These are phyloP conservation scores for Penicillium sp. DNA, from an alignment of 2,329 filamentous ascomycete species.

Conservation along the genomic window DNA sequence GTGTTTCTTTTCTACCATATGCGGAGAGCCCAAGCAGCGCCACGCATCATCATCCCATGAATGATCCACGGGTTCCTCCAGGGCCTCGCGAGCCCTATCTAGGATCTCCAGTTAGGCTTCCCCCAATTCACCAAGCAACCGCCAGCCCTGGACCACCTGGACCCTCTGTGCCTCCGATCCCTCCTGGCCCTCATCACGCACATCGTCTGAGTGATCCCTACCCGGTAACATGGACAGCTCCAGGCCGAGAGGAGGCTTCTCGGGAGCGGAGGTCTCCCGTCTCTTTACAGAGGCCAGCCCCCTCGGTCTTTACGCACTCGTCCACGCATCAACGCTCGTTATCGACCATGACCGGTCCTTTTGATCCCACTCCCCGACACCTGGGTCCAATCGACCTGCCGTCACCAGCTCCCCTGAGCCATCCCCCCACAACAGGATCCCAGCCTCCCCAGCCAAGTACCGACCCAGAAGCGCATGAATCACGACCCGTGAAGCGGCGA, in stretches of 20 bases:
- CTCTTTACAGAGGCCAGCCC: slow-evolving; percentile 23
- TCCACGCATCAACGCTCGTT: slow-evolving; percentile 28
- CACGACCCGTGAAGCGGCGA: slow-evolving; percentile 35
- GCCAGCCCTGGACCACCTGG: slow-evolving; percentile 19
- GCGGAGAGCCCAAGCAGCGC: slow-evolving; percentile 24
- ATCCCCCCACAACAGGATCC: slow-evolving; percentile 13
- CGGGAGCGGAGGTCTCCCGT: slow-evolving; percentile 24
- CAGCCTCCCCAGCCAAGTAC: slow-evolving; percentile 17
- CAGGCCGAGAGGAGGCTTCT: slow-evolving; percentile 22
- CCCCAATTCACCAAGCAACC: slow-evolving; percentile 38
- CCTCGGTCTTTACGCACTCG: slow-evolving; percentile 28
- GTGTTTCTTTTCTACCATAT: slow-evolving; percentile 29
- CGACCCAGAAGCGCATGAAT: slow-evolving; percentile 23
- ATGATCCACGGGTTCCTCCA: slow-evolving; percentile 23
- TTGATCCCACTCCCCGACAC: slow-evolving; percentile 25
- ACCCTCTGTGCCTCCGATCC: not conserved
- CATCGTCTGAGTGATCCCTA: slow-evolving; percentile 38
- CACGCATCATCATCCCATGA: slow-evolving; percentile 29
- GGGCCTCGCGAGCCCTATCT: slow-evolving; percentile 31
- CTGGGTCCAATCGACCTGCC: slow-evolving; percentile 19
- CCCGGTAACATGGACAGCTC: slow-evolving; percentile 26
- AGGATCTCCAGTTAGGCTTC: slow-evolving; percentile 37
- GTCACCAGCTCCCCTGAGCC: slow-evolving; percentile 18
- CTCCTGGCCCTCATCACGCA: slow-evolving; percentile 20
- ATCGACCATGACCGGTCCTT: slow-evolving; percentile 21